These are phyloP conservation scores for Boletus sensibilis DNA, from an alignment of 768 basidiomycete species.

Conservation along the genomic window DNA sequence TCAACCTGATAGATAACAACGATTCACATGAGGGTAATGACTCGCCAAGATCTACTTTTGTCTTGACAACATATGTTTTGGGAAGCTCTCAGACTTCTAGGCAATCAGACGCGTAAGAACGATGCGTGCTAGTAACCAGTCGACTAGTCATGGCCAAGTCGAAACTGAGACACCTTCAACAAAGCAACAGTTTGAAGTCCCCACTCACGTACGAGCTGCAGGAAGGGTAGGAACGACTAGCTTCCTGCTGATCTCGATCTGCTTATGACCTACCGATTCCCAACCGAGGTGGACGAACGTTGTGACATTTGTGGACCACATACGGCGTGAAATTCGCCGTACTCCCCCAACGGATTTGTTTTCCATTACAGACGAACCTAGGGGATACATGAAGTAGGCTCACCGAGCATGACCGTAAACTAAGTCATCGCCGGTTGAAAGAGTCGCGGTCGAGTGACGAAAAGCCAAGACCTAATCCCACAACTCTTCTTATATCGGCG, in stretches of 20 bases:
- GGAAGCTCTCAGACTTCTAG: not conserved
- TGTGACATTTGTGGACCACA: not conserved
- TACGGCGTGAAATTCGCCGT: not conserved
- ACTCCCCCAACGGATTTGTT: not conserved
- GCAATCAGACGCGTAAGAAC: not conserved
- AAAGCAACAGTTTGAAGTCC: not conserved
- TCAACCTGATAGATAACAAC: not conserved
- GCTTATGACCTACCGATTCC: not conserved
- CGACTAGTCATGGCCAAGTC: not conserved
- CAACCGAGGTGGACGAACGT: not conserved
- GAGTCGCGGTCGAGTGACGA: not conserved
- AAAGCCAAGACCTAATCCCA: not conserved
- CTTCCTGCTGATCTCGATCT: not conserved
- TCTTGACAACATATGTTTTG: not conserved
- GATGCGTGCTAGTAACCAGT: not conserved
- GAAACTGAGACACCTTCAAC: too few relatives aligned
- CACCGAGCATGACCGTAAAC: not conserved
- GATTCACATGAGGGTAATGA: not conserved
- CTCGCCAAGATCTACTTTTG: not conserved
- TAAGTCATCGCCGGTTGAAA: not conserved
- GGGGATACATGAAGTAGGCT: conserved; percentile 3
- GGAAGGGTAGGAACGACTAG: not conserved
- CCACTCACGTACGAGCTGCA: not conserved
- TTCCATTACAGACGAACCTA: not conserved
- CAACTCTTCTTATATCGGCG: conserved; percentile 13